These are phyloP conservation scores for Rhodofomes roseus DNA, from an alignment of 1,284 basidiomycete species.

Conservation along the genomic window DNA sequence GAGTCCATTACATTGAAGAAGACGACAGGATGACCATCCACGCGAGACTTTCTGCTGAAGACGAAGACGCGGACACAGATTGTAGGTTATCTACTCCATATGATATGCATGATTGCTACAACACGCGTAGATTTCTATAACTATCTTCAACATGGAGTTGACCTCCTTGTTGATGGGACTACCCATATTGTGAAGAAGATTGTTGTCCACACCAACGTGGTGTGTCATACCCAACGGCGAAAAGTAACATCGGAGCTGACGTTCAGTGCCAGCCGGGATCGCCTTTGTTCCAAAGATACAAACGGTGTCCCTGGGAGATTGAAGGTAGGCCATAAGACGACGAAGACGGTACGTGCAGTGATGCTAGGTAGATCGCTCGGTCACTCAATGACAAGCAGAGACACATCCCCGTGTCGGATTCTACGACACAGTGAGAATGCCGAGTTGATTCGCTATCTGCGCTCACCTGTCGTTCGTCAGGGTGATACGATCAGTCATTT, in stretches of 20 bases:
- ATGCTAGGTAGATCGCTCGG: no score
- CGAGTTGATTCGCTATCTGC: no score
- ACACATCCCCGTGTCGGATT: slow-evolving; percentile 65
- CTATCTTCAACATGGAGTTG: slow-evolving; percentile 86
- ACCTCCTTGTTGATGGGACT: slow-evolving; percentile 74
- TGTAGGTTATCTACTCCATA: slow-evolving; percentile 18
- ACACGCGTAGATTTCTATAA: slow-evolving; percentile 81
- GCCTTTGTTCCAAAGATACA: slow-evolving; percentile 83
- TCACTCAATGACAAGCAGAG: slow-evolving; percentile 37
- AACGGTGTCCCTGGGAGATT: slow-evolving; percentile 86
- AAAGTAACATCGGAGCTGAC: neutral
- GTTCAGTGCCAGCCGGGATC: slow-evolving; percentile 67
- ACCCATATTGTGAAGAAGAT: slow-evolving; percentile 81
- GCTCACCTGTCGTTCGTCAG: no score
- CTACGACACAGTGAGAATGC: slow-evolving; percentile 52
- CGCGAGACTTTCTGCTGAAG: slow-evolving; percentile 40
- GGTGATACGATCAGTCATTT: slow-evolving; percentile 76
- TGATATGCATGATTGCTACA: neutral
- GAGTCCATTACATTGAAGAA: slow-evolving; percentile 81
- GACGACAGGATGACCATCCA: slow-evolving; percentile 86
- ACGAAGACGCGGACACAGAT: slow-evolving; percentile 35
- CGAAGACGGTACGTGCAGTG: slow-evolving; percentile 53
- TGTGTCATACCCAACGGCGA: slow-evolving; percentile 33
- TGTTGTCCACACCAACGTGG: slow-evolving; percentile 81
- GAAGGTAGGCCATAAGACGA: slow-evolving; percentile 72